Base-by-base conservation (phyloP, 2,329 filamentous ascomycete species). In the Colletotrichum paranaense region DNA sequence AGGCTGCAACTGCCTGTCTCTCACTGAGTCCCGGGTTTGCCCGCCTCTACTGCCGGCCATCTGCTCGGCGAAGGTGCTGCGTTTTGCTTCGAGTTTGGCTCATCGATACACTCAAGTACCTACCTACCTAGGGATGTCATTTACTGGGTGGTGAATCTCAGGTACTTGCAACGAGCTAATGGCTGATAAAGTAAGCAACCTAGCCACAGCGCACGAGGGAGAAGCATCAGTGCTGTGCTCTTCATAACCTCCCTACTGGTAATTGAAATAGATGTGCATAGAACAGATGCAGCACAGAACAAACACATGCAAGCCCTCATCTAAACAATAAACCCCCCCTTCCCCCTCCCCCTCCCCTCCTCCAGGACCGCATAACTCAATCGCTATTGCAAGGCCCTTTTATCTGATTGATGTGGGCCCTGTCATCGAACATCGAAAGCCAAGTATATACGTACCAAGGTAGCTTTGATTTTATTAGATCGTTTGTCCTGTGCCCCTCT, bases 381-480 rank as follows among this genome's bases (percentile, higher is more conserved):
- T 70, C 62, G 55, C 28, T 38, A 62, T 65, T 69, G 60, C 67
- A 52, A 57, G 30, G 62, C 30, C 68, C 24, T 52, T 67, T 24
- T 64, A 64, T 63, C 62, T 71, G 26, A 53, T 67, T 32, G 35
- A 22, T 57, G 57, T 57, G 46, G 62, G 57, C 56, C 26, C 49
- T 26, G 28, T 53, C 62, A 56, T 53, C n/a, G 24, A 67, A 35
- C 11, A 35, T 35, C 32, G 32, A 35, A 35, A 67, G 30, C 62
- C 67, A 70, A 62, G 60, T 35, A 35, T 70, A 70, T 12, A 55
- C 52, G 52, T 12, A 35, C 32, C 30, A 32, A 32, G 30, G 30
- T 38, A 14, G 30, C 28, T 35, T 67, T 67, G 26, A 3, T 53
- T 35, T 53, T 32, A 30, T 66, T 59, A 53, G 35, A 24, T 67